phyloP scores from a whole-genome alignment of 2,329 filamentous ascomycete genomes.

The Berkeleyomyces basicola region DNA sequence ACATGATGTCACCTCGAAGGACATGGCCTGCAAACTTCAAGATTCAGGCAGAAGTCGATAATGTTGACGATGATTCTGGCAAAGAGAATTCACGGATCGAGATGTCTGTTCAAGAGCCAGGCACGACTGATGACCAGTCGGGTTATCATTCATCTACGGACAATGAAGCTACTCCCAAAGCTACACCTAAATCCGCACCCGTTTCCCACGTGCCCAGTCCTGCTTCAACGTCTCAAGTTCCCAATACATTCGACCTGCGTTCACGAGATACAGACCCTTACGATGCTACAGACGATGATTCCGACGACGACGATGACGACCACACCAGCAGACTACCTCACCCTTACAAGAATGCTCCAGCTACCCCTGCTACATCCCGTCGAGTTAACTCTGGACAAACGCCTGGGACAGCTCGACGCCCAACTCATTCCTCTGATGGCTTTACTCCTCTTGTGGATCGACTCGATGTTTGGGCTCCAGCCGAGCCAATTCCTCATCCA shows the following conservation, averaged over 20 bases:
- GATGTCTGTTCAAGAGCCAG: not conserved
- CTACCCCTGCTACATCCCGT: conserved; percentile 28
- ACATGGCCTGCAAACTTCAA: not conserved
- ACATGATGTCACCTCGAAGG: conserved; percentile 9
- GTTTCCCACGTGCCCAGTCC: conserved; percentile 10
- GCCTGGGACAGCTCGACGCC: conserved; percentile 18
- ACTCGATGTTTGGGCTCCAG: conserved; percentile 45
- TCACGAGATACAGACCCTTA: conserved; percentile 31
- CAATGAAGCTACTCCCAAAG: not conserved
- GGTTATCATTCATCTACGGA: not conserved
- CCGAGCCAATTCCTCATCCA: conserved; percentile 29
- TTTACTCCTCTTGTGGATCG: conserved; percentile 49
- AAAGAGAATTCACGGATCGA: not conserved
- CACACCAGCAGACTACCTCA: not conserved
- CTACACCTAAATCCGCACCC: not conserved
- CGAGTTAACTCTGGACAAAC: conserved; percentile 15
- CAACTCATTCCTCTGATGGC: conserved; percentile 27
- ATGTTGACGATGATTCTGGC: not conserved
- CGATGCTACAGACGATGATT: conserved; percentile 22
- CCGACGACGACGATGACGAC: conserved; percentile 38
- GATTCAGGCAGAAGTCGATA: conserved; percentile 1
- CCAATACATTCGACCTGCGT: conserved; percentile 22
- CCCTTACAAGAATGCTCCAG: conserved; percentile 16
- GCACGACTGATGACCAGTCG: not conserved
- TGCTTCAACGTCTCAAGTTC: conserved; percentile 17